phyloP scores from a whole-genome alignment of 2,329 filamentous ascomycete species.

The Parastagonospora avenae region DNA sequence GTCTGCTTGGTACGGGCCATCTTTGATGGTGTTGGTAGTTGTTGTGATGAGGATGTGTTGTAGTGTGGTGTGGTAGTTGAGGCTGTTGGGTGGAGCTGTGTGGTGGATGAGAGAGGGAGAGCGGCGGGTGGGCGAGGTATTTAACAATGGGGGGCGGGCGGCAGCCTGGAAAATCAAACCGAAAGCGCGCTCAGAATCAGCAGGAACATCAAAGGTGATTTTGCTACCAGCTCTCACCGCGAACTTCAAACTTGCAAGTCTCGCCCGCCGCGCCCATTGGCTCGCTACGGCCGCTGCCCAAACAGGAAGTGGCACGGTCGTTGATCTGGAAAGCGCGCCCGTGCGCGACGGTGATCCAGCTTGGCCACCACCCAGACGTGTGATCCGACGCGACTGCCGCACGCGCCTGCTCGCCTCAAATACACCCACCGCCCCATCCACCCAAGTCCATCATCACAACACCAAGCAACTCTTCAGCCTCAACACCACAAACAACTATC shows the following conservation, averaged over 20 bases:
- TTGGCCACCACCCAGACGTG: slow-evolving; percentile 14
- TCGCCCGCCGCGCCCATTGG: slow-evolving; percentile 21
- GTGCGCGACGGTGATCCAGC: slow-evolving; percentile 41
- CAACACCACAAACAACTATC: slow-evolving; percentile 15
- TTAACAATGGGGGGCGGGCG: slow-evolving; percentile 44
- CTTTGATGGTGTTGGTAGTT: slow-evolving; percentile 24
- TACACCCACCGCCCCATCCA: slow-evolving; percentile 27
- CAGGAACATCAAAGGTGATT: slow-evolving; percentile 33
- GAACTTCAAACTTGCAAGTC: slow-evolving; percentile 29
- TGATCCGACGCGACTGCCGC: slow-evolving; percentile 29
- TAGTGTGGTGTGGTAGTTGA: slow-evolving; percentile 20
- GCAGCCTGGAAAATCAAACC: slow-evolving; percentile 44
- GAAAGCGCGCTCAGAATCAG: slow-evolving; percentile 30
- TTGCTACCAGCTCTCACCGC: slow-evolving; percentile 20
- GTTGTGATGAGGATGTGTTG: slow-evolving; percentile 20
- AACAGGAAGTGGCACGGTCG: slow-evolving; percentile 36
- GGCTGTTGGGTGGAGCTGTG: slow-evolving; percentile 32
- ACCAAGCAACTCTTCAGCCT: slow-evolving; percentile 20
- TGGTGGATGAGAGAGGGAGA: slow-evolving; percentile 44
- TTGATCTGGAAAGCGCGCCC: slow-evolving; percentile 40
- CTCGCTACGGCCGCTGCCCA: slow-evolving; percentile 27
- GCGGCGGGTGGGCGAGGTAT: slow-evolving; percentile 44
- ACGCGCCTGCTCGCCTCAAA: slow-evolving; percentile 32
- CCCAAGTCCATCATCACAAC: slow-evolving; percentile 15
- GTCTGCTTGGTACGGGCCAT: slow-evolving; percentile 64